Conservation (phyloP, 352 stramenopile species). For the Phytophthora boehmeriae region DNA sequence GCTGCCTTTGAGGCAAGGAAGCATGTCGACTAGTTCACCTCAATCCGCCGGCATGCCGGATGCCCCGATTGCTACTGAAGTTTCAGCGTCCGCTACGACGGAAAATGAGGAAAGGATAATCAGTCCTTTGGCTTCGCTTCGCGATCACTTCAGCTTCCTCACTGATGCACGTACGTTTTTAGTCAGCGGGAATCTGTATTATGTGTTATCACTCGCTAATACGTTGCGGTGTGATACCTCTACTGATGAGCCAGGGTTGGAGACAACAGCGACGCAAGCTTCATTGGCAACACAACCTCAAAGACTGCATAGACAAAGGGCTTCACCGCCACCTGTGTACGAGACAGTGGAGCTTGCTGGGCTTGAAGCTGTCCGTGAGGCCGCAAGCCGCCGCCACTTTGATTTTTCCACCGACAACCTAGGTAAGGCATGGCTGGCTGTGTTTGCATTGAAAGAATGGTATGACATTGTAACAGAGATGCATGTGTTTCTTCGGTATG, state of each 20-base stretch:
- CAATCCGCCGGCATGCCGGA: constrained; percentile 1
- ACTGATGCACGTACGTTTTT: constrained; percentile 22
- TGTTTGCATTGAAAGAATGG: not conserved
- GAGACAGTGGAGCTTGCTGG: constrained; percentile 40
- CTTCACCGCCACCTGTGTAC: constrained; percentile 20
- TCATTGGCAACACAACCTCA: constrained; percentile 2
- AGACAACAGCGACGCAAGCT: constrained; percentile 1
- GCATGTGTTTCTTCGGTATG: constrained; percentile 8
- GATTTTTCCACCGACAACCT: constrained; percentile 45
- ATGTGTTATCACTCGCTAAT: not conserved
- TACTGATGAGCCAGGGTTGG: constrained; percentile 3
- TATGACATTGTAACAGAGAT: not conserved
- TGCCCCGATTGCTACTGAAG: constrained; percentile 1
- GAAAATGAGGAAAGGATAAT: constrained; percentile 33
- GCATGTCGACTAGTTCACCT: not conserved
- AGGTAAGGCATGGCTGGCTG: constrained; percentile 4
- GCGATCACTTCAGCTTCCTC: constrained; percentile 39
- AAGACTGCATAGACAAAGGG: not conserved
- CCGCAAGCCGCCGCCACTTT: constrained; percentile 43
- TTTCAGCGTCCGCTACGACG: not conserved
- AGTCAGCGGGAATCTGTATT: not conserved
- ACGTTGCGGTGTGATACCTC: constrained; percentile 1
- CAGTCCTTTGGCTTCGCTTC: constrained; percentile 33
- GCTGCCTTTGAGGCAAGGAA: constrained; percentile 1
- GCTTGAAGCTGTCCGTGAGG: constrained; percentile 47